Conservation (phyloP, 331 rosid species). For the Erythrophleum ivorense region DNA sequence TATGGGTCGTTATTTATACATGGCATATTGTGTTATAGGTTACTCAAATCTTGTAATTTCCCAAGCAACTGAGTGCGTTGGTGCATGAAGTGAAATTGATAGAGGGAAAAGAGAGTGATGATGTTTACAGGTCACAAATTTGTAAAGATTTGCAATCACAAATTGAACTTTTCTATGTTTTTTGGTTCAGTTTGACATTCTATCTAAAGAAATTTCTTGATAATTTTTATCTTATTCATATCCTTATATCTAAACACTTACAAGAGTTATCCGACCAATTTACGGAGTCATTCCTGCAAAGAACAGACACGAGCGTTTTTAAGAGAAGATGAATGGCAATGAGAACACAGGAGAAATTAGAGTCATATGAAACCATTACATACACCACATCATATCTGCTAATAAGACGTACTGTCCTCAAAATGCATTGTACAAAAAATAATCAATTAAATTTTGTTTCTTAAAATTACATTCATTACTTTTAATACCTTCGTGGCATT, state of each 20-base stretch:
- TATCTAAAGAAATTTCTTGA: neutral
- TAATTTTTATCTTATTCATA: neutral
- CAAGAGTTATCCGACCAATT: no score
- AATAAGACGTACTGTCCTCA: no score
- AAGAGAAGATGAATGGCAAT: neutral
- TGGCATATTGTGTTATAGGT: conserved; percentile 34
- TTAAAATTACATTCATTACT: no score
- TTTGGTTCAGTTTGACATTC: conserved; percentile 3
- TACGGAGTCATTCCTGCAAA: neutral
- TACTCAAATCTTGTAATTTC: conserved; percentile 37
- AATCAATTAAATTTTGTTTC: no score
- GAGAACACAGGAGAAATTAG: no score
- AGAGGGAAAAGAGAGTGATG: conserved; percentile 3
- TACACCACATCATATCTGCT: no score
- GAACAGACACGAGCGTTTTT: neutral
- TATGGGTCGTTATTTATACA: neutral
- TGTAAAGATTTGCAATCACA: neutral
- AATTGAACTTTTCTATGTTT: neutral
- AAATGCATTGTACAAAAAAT: no score
- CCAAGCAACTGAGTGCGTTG: conserved; percentile 37
- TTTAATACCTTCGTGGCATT: no score
- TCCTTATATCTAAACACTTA: neutral
- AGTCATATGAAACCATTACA: no score
- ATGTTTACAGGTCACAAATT: conserved; percentile 30
- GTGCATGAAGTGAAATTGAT: conserved; percentile 27